Conservation (phyloP, 495 filamentous ascomycete species). For the Xylaria curta region DNA sequence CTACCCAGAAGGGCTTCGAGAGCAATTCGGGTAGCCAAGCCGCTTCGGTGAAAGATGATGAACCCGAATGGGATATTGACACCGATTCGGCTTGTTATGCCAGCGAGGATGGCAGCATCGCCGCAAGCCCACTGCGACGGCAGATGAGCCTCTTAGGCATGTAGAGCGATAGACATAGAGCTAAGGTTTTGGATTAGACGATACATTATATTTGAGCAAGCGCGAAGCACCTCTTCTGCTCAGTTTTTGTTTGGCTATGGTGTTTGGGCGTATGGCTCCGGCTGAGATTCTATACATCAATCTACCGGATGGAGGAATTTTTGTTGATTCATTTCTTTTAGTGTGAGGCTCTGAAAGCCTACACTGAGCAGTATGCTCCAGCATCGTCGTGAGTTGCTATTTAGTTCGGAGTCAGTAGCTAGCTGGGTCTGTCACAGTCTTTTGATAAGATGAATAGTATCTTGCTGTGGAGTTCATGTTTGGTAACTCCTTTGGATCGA, state of each 20-base stretch:
- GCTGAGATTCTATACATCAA: not conserved
- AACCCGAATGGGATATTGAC: constrained; percentile 81
- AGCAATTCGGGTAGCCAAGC: constrained; percentile 44
- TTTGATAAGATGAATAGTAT: constrained; percentile 10
- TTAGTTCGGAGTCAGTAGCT: not conserved
- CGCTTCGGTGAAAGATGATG: constrained; percentile 52
- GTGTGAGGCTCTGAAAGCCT: not conserved
- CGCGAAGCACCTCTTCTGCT: constrained; percentile 19
- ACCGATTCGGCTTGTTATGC: constrained; percentile 73
- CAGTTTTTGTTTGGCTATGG: constrained; percentile 16
- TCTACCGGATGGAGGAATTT: not conserved
- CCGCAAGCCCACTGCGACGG: constrained; percentile 69
- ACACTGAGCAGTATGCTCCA: not conserved
- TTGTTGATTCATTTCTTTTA: not conserved
- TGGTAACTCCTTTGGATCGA: not conserved
- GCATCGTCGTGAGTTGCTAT: not conserved
- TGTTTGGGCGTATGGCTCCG: constrained; percentile 22
- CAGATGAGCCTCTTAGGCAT: constrained; percentile 69
- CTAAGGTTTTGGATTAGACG: constrained; percentile 30
- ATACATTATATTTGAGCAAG: constrained; percentile 17
- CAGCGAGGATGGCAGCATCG: constrained; percentile 65
- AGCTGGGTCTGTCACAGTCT: not conserved
- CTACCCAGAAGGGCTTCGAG: constrained; percentile 82
- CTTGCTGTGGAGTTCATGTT: not conserved
- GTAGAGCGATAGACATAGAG: constrained; percentile 45